A percentile compares a stretch with the other conserved stretches of the same genome.
Evolutionary conservation across 2,329 filamentous ascomycete species (phyloP).

Genomic region (Venturia pyrina): DNA sequence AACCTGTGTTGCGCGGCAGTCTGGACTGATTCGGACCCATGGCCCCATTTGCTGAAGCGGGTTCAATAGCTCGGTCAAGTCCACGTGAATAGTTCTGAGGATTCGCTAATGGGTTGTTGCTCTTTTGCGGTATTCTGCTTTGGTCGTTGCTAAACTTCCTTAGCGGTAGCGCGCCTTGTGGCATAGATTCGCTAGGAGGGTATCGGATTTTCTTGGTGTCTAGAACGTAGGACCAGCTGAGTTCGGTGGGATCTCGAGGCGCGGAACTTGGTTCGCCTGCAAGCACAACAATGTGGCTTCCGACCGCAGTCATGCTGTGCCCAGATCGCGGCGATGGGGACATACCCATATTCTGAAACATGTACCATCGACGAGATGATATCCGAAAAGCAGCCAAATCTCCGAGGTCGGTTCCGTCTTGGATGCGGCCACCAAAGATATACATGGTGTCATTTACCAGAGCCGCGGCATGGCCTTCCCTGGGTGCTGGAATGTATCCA

Average conservation of each 20-base stretch:
- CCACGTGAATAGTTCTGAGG: not conserved
- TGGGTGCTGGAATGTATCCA: constrained; percentile 86
- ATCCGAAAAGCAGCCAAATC: constrained; percentile 82
- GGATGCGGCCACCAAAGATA: constrained; percentile 90
- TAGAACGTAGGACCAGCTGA: constrained; percentile 81
- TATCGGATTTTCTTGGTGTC: constrained; percentile 96
- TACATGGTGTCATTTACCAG: constrained; percentile 99
- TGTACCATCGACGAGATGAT: constrained; percentile 88
- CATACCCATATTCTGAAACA: constrained; percentile 98
- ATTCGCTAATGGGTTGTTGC: constrained; percentile 3
- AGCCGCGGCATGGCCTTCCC: constrained; percentile 89
- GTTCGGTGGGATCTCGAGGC: constrained; percentile 67
- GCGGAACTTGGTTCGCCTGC: constrained; percentile 91
- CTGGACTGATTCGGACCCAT: constrained; percentile 31
- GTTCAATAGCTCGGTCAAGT: not conserved
- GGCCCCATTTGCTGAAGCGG: not conserved
- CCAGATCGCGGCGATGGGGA: constrained; percentile 88
- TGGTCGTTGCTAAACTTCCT: constrained; percentile 13
- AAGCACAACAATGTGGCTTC: constrained; percentile 84
- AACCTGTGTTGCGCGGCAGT: constrained; percentile 49
- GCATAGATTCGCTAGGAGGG: constrained; percentile 57
- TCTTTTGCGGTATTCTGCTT: constrained; percentile 12
- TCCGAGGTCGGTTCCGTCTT: constrained; percentile 84
- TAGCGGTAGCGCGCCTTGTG: constrained; percentile 18
- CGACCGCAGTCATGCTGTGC: constrained; percentile 94